Conservation (phyloP, 495 filamentous ascomycete genomes). For the Podospora appendiculata region DNA sequence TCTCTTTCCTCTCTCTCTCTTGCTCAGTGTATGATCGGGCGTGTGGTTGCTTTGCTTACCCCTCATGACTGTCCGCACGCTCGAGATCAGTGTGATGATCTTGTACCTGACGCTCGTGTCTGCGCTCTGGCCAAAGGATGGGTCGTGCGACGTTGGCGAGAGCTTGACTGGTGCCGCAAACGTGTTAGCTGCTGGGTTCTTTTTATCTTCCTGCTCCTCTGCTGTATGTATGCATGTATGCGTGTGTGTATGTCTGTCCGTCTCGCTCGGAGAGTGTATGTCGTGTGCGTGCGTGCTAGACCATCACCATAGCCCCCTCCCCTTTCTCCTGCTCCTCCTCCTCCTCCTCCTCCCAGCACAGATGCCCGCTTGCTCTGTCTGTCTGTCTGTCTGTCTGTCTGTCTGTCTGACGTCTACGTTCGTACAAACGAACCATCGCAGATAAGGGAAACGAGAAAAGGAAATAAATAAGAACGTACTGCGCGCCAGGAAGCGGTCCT, state of each 20-base stretch:
- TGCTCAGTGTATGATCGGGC: background rate
- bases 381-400: background rate
- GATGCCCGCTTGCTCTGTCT: no score
- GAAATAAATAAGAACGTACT: constrained; percentile 48
- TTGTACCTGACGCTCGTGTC: constrained; percentile 81
- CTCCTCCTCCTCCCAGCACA: no score
- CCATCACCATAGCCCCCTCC: background rate
- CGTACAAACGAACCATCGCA: background rate
- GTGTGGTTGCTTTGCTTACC: constrained; percentile 50
- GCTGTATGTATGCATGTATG: background rate
- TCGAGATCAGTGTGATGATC: constrained; percentile 80
- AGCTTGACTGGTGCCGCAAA: constrained; percentile 62
- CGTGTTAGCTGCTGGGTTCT: background rate
- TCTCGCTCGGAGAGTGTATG: no score
- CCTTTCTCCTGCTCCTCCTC: background rate
- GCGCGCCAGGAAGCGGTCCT: constrained; percentile 94
- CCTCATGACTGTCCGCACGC: constrained; percentile 88
- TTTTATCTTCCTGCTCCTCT: background rate
- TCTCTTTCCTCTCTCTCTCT: background rate
- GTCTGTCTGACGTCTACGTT: background rate
- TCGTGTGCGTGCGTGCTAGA: no score
- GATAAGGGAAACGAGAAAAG: background rate
- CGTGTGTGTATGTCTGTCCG: no score
- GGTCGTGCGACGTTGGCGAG: constrained; percentile 57
- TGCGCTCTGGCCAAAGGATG: constrained; percentile 62